Base-by-base conservation (phyloP, 495 filamentous ascomycete species). In the Podospora didyma region DNA sequence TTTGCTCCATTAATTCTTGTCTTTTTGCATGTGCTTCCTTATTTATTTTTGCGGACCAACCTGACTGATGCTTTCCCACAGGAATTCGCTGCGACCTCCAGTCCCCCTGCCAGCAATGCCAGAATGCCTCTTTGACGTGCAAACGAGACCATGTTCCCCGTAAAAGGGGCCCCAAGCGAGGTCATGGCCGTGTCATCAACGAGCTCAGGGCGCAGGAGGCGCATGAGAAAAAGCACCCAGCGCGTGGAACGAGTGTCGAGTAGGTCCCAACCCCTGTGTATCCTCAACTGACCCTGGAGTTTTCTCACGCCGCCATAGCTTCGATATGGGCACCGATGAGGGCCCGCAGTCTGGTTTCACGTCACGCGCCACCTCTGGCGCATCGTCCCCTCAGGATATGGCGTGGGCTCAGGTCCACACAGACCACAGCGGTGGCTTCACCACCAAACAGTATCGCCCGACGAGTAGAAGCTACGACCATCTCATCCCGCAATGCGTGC, bases 111-210 rank as follows among this genome's bases (percentile, higher is more conserved):
- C 58, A 66, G 39, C 70, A 67, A 50, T 73, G 70, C 49, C 44
- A 49, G 34, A 57, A 55, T 57, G 67, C 69, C 10, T 49, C 51
- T 5, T 52, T 73, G 47, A 46, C 44, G 28, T 73, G 70, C 60
- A 73, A 67, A 58, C 62, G 70, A 41, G 65, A 71, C 7, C 69
- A 73, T 57, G 62, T 71, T n/a, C 70, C 69, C 2, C 60, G 65
- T 17, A 70, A 65, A 50, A 55, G 69, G 26, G 70, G 69, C 26
- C 70, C 70, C 1, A 73, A 71, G 50, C 59, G 60, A 19, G 70
- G 70, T 20, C 65, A 58, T 53, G 70, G 70, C 5, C 58, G 63
- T 53, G 67, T 73, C 2, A 69, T 73, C 37, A 63, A 71, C 59
- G 62, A 65, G 58, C 54, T 73, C 4, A 49, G 69, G 22, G 69